Conservation (phyloP, 352 stramenopile species). For the Phytophthora sojae region DNA sequence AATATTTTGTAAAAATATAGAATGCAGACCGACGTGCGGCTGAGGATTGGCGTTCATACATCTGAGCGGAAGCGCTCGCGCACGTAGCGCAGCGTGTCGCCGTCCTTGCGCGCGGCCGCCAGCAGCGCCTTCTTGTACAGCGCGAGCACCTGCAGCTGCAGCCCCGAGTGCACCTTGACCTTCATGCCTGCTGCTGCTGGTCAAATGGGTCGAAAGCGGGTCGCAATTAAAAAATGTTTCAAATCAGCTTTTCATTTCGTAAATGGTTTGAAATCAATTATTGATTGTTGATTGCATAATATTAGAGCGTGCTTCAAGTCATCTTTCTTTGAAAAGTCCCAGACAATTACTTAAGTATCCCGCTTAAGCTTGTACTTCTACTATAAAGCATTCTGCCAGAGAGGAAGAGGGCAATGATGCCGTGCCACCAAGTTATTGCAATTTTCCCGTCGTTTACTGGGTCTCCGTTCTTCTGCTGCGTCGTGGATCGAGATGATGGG, state of each 20-base stretch:
- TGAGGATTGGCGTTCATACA: conserved; percentile 37
- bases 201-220: background rate
- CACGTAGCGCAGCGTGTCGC: conserved; percentile 55
- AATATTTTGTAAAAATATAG: background rate
- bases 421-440: conserved; percentile 3
- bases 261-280: too few species aligned
- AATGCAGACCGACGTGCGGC: background rate
- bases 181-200: conserved; percentile 5
- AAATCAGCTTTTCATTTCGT: too few species aligned
- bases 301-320: too few species aligned
- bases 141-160: conserved; percentile 80
- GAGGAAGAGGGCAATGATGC: conserved; percentile 4
- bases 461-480: conserved; percentile 3
- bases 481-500: conserved; percentile 8
- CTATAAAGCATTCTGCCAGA: background rate
- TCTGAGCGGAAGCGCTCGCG: conserved; percentile 82
- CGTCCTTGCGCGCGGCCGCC: conserved; percentile 68
- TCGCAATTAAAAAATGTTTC: too few species aligned
- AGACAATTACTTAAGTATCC: background rate
- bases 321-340: background rate
- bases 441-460: conserved; percentile 1
- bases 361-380: background rate
- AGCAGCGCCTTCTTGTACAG: conserved; percentile 76
- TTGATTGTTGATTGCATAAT: too few species aligned
- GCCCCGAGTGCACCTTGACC: conserved; percentile 67